Percentiles rank a stretch among this genome's conserved stretches.
These are phyloP conservation scores for Fraxinus pennsylvanica DNA, from an alignment of 257 asterid species.

Conservation along the genomic window DNA sequence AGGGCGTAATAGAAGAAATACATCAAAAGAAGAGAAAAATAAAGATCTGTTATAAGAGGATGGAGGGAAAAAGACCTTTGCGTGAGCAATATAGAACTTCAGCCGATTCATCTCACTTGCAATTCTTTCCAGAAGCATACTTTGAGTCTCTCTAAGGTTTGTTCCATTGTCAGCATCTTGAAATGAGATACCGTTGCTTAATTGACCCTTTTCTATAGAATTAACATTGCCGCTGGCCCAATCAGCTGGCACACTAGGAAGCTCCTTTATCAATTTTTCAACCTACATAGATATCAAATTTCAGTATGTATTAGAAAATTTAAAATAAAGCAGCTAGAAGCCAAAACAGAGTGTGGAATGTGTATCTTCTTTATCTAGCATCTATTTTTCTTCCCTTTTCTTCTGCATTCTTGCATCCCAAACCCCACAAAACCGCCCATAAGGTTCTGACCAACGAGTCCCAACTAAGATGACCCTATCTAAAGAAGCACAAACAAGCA, in stretches of 20 bases:
- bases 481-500: constrained; percentile 11
- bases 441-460: constrained; percentile 2
- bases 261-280: constrained; percentile 86
- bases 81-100: constrained; percentile 80
- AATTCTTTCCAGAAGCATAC: constrained; percentile 94
- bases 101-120: constrained; percentile 98
- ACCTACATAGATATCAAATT: constrained; percentile 50
- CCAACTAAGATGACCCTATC: not conserved
- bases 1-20: not conserved
- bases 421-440: not conserved
- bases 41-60: constrained; percentile 18
- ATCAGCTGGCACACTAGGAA: constrained; percentile 78
- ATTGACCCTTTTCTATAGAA: constrained; percentile 47
- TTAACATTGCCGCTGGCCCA: constrained; percentile 51
- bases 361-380: not conserved
- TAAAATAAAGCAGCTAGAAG: constrained; percentile 12
- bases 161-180: constrained; percentile 70
- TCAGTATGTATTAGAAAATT: constrained; percentile 14
- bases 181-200: constrained; percentile 56
- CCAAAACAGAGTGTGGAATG: constrained; percentile 5
- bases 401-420: not conserved
- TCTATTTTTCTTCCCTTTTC: constrained; percentile 18
- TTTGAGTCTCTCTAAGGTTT: constrained; percentile 85
- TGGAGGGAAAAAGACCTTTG: constrained; percentile 65
- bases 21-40: constrained; percentile 4